Conservation (phyloP, 2,329 filamentous ascomycete species). For the Fusarium nematophilum region DNA sequence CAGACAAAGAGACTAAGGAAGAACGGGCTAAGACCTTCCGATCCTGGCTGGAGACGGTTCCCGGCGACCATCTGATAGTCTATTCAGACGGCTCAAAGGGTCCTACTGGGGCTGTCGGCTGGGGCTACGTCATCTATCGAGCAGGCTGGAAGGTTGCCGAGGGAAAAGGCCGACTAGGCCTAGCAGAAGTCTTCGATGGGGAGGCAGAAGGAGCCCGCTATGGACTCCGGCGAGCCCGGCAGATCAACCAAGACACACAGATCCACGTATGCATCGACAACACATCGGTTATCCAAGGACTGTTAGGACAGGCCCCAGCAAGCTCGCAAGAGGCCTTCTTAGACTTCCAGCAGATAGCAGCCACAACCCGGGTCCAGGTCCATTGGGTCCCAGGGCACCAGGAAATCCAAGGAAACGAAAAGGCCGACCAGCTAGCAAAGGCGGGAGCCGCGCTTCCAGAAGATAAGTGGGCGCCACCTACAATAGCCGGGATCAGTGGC, state of each 20-base stretch:
- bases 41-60: not conserved
- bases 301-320: not conserved
- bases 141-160: not conserved
- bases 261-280: conserved; percentile 1
- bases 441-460: not conserved
- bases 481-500: not conserved
- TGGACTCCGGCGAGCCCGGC: not conserved
- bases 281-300: not conserved
- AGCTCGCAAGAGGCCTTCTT: conserved; percentile 1
- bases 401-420: not conserved
- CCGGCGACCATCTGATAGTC: not conserved
- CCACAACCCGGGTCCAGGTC: not conserved
- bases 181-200: not conserved
- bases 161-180: not conserved
- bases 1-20: not conserved
- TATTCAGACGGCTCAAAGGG: not conserved
- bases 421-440: not conserved
- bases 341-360: not conserved
- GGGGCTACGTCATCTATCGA: not conserved
- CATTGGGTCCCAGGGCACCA: conserved; percentile 1
- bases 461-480: not conserved
- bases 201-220: not conserved
- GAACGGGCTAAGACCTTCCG: not conserved
- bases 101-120: not conserved
- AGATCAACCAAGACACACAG: not conserved